A percentile compares a stretch with the other conserved stretches of the same genome.
Evolutionary conservation across 2,329 filamentous ascomycete genomes (phyloP).

Genomic region (Penicillium sp.): DNA sequence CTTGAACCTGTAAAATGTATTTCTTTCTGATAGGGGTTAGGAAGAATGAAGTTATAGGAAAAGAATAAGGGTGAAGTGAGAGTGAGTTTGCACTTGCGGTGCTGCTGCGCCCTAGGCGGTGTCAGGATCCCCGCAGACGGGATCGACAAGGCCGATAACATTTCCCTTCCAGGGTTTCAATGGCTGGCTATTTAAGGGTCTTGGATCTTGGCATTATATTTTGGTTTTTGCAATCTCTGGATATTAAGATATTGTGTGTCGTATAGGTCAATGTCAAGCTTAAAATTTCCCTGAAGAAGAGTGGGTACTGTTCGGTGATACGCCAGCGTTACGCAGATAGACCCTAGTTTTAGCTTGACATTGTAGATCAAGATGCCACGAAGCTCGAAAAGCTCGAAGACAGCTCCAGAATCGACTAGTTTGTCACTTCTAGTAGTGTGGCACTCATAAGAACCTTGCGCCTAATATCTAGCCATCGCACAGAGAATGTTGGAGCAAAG

Average conservation of each 20-base stretch:
- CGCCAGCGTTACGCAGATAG: neutral
- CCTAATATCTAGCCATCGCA: neutral
- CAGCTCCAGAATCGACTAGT: neutral
- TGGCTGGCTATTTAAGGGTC: neutral
- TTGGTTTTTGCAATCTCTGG: neutral
- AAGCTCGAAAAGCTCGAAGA: neutral
- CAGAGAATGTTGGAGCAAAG: constrained; percentile 3
- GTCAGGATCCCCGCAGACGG: constrained; percentile 20
- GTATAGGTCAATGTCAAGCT: neutral
- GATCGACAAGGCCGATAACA: constrained; percentile 16
- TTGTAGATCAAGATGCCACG: neutral
- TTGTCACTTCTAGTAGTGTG: too few relatives aligned
- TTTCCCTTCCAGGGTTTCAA: neutral
- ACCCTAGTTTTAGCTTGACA: neutral
- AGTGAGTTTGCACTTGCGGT: neutral
- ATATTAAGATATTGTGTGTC: neutral
- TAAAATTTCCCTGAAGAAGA: neutral
- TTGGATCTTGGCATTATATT: constrained; percentile 3
- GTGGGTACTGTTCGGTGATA: constrained; percentile 1
- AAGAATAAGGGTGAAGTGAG: neutral
- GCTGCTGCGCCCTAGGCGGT: constrained; percentile 13
- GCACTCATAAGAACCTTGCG: too few relatives aligned
- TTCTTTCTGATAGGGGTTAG: neutral
- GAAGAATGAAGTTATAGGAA: neutral
- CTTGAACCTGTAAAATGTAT: neutral